Evolutionary conservation across 139 green algal species (phyloP).

Genomic region (Mesostigma viride): DNA sequence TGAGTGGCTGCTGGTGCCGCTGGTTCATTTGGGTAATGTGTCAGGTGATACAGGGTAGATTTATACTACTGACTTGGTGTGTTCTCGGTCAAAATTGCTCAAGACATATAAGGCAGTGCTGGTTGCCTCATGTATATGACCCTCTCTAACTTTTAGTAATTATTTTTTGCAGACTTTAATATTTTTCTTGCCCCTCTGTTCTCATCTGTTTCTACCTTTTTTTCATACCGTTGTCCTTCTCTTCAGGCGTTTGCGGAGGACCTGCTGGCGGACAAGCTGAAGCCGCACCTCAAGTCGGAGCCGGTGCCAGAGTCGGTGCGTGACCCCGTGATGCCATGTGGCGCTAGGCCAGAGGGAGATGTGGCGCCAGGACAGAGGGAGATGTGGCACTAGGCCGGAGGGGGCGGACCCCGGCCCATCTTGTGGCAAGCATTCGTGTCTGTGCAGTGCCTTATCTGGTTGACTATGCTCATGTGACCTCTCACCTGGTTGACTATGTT

Average conservation of each 20-base stretch:
- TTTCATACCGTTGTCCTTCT: not conserved
- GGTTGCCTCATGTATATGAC: not conserved
- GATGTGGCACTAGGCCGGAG: not conserved
- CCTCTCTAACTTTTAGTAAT: not conserved
- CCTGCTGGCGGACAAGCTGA: constrained; percentile 17
- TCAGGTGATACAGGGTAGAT: not conserved
- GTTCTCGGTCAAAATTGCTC: not conserved
- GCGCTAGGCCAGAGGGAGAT: not conserved
- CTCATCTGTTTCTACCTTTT: not conserved
- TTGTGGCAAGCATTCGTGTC: not conserved
- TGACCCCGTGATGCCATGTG: not conserved
- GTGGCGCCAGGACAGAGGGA: not conserved
- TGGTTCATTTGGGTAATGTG: too few species aligned
- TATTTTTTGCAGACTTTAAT: not conserved
- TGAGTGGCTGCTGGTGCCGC: too few species aligned
- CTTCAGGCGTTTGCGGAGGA: constrained; percentile 28
- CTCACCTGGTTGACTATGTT: constrained; percentile 6
- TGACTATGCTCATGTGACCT: not conserved
- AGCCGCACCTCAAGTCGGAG: constrained; percentile 32
- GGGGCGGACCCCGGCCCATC: not conserved
- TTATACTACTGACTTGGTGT: not conserved
- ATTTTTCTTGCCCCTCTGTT: constrained; percentile 13
- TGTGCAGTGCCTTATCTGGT: not conserved
- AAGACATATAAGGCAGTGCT: not conserved
- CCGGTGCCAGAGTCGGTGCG: constrained; percentile 14